phyloP scores from a whole-genome alignment of 768 basidiomycete species.

The Stropharia rugosoannulata region DNA sequence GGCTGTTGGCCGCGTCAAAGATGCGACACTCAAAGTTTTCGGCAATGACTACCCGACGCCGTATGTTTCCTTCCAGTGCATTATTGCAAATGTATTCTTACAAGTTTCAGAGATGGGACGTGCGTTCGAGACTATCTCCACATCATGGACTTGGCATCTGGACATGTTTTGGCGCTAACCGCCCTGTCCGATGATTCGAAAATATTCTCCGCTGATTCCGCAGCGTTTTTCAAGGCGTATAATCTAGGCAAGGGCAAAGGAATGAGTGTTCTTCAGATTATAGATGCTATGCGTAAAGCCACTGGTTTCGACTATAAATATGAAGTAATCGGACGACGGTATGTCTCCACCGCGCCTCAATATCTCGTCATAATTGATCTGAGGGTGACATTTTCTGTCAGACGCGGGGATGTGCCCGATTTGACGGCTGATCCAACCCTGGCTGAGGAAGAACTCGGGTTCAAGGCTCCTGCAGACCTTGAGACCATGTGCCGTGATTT shows the following conservation, averaged over 20 bases:
- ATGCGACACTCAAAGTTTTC: slow-evolving; percentile 76
- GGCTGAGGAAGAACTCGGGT: slow-evolving; percentile 91
- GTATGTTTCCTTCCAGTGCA: slow-evolving; percentile 39
- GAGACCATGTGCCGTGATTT: slow-evolving; percentile 95
- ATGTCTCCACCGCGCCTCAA: slow-evolving; percentile 24
- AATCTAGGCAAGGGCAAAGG: slow-evolving; percentile 95
- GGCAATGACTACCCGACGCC: slow-evolving; percentile 97
- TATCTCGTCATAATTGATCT: background rate
- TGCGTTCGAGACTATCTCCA: slow-evolving; percentile 97
- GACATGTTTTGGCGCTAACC: slow-evolving; percentile 89
- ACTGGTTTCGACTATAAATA: slow-evolving; percentile 87
- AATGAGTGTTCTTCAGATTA: slow-evolving; percentile 90
- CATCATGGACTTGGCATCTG: slow-evolving; percentile 91
- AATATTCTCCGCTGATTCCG: slow-evolving; percentile 55
- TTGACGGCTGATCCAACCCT: slow-evolving; percentile 91
- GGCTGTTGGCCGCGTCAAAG: slow-evolving; percentile 85
- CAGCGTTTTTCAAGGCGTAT: slow-evolving; percentile 85
- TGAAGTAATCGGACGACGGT: slow-evolving; percentile 91
- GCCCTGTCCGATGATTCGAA: slow-evolving; percentile 64
- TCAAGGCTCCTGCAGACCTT: slow-evolving; percentile 77
- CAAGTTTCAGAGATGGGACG: slow-evolving; percentile 74
- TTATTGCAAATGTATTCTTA: slow-evolving; percentile 7
- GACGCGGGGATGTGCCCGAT: slow-evolving; percentile 94
- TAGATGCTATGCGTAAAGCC: slow-evolving; percentile 91
- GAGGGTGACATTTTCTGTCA: slow-evolving; percentile 27